Base-by-base conservation (phyloP, 257 asterid genomes). In the Phtheirospermum japonicum region DNA sequence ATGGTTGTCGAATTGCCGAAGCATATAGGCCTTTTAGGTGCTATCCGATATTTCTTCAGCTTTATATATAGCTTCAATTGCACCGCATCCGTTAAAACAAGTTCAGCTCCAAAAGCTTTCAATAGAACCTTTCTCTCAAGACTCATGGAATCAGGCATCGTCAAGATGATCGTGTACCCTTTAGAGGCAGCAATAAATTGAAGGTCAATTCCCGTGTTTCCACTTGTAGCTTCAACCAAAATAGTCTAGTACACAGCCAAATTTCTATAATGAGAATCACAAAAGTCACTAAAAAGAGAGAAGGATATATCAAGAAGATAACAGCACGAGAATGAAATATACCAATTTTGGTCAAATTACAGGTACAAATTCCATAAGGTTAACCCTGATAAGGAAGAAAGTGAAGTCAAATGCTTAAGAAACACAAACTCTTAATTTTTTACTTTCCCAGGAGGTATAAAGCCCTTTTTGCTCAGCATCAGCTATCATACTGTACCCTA, bases 91-190 rank as follows among this genome's bases (percentile, higher is more conserved):
- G 99, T 89, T 74, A 92, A 74, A 70, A 92, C 77, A 69, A 92
- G 84, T 55, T 92, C 97, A 64, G 99, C 99, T 74, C 99, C 99
- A 62, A 92, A 92, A 73, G 99, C 99, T 78, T 81, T 92, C 76
- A 92, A 69, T 75, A 92, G 90, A 63, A 92, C 96, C 82, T 96
- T 85, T 83, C 99, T 89, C 76, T 92, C 99, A 59, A 89, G 89
- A 92, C n/a, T n/a, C n/a, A n/a, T n/a, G n/a, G n/a, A n/a, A n/a
- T n/a, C n/a, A n/a, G n/a, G n/a, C n/a, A n/a, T 89, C 7, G 99
- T 89, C 76, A 92, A 71, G 75, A 92, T 92, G 75, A 92, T 95
- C 78, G 85, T 92, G 78, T 92, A 92, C 72, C 97, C 97, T 79
- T 74, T 89, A 52, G 97, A 85, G 67, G 99, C 99, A 71, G 99